A percentile compares a stretch with the other conserved stretches of the same genome.
phyloP scores from a whole-genome alignment of 257 asterid genomes.

The Petunia axillaris region DNA sequence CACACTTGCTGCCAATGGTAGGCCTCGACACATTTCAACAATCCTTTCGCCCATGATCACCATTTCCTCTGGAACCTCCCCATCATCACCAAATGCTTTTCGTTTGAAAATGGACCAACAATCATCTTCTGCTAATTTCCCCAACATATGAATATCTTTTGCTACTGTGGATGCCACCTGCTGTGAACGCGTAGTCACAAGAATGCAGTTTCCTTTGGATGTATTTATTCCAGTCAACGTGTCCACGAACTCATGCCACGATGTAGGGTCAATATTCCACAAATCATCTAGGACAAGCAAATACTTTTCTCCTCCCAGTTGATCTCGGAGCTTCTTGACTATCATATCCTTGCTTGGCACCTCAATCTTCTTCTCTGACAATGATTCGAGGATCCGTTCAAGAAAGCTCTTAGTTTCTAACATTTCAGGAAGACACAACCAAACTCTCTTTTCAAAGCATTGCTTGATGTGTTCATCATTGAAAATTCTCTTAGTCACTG shows the following conservation, averaged over 20 bases:
- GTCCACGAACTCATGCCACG: background rate
- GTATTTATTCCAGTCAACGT: background rate
- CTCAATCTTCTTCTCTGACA: background rate
- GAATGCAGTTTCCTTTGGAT: slow-evolving; percentile 26
- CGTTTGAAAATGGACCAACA: slow-evolving; percentile 30
- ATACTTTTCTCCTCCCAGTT: background rate
- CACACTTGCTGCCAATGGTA: slow-evolving; percentile 35
- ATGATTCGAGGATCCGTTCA: background rate
- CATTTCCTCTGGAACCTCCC: slow-evolving; percentile 13
- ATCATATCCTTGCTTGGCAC: background rate
- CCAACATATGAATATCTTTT: background rate
- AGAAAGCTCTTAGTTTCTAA: slow-evolving; percentile 30
- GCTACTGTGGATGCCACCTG: slow-evolving; percentile 16
- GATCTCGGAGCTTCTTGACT: background rate
- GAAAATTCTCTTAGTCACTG: slow-evolving; percentile 18
- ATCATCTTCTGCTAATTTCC: background rate
- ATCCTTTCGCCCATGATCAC: background rate
- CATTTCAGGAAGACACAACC: slow-evolving; percentile 26
- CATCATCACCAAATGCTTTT: slow-evolving; percentile 25
- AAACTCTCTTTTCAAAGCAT: slow-evolving; percentile 29
- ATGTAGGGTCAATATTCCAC: background rate
- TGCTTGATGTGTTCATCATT: slow-evolving; percentile 7
- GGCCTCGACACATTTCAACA: slow-evolving; percentile 29
- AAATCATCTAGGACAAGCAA: slow-evolving; percentile 16
- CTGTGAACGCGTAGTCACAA: slow-evolving; percentile 31